Conservation (phyloP, 2,329 filamentous ascomycete species). For the Pezicula neosporulosa region DNA sequence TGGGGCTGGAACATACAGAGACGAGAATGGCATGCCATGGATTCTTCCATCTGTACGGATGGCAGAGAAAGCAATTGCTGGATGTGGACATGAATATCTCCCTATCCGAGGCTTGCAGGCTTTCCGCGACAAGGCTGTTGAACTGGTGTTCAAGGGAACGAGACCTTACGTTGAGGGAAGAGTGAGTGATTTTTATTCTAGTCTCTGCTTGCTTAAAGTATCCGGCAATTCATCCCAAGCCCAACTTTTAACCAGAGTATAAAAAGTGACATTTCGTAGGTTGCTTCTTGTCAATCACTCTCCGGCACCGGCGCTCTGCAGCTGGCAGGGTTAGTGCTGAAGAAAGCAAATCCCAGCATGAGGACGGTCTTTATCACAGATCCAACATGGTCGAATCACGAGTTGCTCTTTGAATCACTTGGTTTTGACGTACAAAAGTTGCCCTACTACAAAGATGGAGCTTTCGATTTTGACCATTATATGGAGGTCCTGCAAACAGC, state of each 20-base stretch:
- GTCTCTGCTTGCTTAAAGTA: not conserved
- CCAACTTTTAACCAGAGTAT: too few relatives aligned
- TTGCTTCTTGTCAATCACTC: constrained; percentile 35
- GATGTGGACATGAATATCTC: constrained; percentile 32
- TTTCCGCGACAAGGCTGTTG: constrained; percentile 29
- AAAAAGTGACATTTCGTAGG: constrained; percentile 8
- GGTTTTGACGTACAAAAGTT: constrained; percentile 29
- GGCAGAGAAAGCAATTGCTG: constrained; percentile 16
- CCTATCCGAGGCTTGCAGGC: constrained; percentile 31
- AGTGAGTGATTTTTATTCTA: constrained; percentile 19
- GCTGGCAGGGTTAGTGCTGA: constrained; percentile 31
- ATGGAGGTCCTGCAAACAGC: constrained; percentile 25
- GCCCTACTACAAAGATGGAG: constrained; percentile 32
- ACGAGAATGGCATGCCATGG: constrained; percentile 36
- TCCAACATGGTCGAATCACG: constrained; percentile 40
- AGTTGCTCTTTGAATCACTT: constrained; percentile 30
- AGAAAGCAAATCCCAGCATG: constrained; percentile 13
- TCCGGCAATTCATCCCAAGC: too few relatives aligned
- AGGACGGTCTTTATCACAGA: constrained; percentile 34
- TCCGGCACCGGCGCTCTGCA: constrained; percentile 39
- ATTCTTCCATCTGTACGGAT: constrained; percentile 32
- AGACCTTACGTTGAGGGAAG: constrained; percentile 20
- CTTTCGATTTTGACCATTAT: constrained; percentile 31
- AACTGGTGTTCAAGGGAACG: constrained; percentile 28
- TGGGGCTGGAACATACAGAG: constrained; percentile 35